Base-by-base conservation (phyloP, 352 stramenopile species). In the Pilasporangium apinafurcum region DNA sequence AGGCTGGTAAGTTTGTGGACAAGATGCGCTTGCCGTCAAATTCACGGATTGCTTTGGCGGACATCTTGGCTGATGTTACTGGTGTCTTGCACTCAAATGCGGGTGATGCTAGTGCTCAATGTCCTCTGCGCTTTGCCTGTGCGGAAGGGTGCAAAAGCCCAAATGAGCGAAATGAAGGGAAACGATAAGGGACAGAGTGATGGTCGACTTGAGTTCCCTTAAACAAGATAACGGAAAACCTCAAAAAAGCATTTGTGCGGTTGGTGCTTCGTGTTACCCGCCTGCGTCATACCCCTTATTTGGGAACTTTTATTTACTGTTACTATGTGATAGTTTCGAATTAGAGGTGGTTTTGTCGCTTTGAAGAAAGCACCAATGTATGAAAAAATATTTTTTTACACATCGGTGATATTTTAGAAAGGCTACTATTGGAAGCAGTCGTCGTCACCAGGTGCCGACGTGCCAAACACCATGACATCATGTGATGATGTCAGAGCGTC, bases 11-110 rank as follows among this genome's bases (percentile, higher is more conserved):
- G 45, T 68, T 77, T 32, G 69, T 80, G 36, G 65, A 75, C 31
- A 98, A 69, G 42, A 98, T 82, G 59, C 91, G 86, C 79, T 98
- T 98, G 65, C 93, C 93, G 53, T 97, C 86, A 63, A 96, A 97
- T 68, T 98, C 93, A 53, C 92, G 86, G 59, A 97, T 96, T 32
- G 91, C 86, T 68, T 97, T 98, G 56, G 93, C 92, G 44, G 89
- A 96, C 92, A 98, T 98, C 52, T 29, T 29, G 56, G 44, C 12
- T 37, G 34, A 32, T 36, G 37, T 38, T 38, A 35, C 7, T 48
- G 21, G 37, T 50, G 18, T 16, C 16, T 49, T 16, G 42, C 40
- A 24, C 44, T n/a, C n/a, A n/a, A n/a, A n/a, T 34, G 44, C n/a
- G 16, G 18, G 31, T 49, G 29, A 30, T 20, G 30, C 38, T 48